Conservation (phyloP, 2,329 filamentous ascomycete species). For the Verticillium nubilum region DNA sequence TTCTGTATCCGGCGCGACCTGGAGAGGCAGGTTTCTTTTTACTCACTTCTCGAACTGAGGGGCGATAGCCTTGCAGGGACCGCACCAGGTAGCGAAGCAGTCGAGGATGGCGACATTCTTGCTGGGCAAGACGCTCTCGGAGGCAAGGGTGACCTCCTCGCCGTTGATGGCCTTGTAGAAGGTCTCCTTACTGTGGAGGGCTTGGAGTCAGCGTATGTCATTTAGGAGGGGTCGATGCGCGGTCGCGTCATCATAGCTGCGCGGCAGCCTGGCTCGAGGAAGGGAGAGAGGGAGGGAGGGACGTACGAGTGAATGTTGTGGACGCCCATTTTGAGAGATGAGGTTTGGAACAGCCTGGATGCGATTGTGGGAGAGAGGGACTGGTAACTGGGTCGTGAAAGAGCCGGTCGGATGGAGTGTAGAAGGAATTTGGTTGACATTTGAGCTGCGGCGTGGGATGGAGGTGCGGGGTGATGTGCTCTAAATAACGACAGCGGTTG, state of each 20-base stretch:
- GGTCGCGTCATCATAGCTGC: neutral
- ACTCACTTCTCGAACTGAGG: conserved; percentile 39
- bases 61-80: conserved; percentile 87
- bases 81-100: conserved; percentile 88
- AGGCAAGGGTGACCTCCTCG: conserved; percentile 2
- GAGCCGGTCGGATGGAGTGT: neutral
- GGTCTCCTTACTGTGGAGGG: conserved; percentile 45
- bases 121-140: conserved; percentile 14
- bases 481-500: neutral
- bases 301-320: conserved; percentile 34
- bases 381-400: neutral
- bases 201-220: neutral
- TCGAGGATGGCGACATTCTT: conserved; percentile 71
- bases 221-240: neutral
- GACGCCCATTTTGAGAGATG: conserved; percentile 33
- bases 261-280: neutral
- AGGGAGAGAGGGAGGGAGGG: neutral
- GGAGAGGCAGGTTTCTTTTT: conserved; percentile 1
- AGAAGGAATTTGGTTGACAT: neutral
- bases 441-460: neutral
- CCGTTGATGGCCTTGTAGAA: conserved; percentile 50
- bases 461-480: neutral
- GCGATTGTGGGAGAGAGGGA: neutral
- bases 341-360: neutral
- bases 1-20: neutral